Conservation (phyloP, 2,329 filamentous ascomycete genomes). For the Cladophialophora yegresii region DNA sequence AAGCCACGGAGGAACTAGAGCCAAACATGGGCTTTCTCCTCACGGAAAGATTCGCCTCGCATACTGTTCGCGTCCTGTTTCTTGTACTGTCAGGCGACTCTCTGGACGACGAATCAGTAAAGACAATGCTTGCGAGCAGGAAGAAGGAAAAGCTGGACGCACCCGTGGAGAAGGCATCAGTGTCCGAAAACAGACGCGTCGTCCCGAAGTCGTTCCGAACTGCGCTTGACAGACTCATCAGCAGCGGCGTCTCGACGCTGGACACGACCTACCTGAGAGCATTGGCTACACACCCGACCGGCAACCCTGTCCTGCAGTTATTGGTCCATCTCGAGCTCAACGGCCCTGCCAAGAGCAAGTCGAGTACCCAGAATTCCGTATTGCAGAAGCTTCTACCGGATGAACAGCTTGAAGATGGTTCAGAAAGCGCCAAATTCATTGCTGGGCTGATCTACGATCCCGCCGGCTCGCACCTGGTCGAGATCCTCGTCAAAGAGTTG, state of each 20-base stretch:
- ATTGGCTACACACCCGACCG: conserved; percentile 83
- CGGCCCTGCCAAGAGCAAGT: conserved; percentile 67
- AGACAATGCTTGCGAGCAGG: conserved; percentile 82
- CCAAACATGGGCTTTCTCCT: conserved; percentile 78
- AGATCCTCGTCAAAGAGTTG: conserved; percentile 76
- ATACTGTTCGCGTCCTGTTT: conserved; percentile 81
- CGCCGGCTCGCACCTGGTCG: conserved; percentile 84
- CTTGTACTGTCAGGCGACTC: conserved; percentile 82
- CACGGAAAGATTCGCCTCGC: conserved; percentile 86
- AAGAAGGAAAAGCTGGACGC: conserved; percentile 82
- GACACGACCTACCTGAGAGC: conserved; percentile 79
- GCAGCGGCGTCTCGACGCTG: conserved; percentile 71
- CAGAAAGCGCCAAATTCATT: conserved; percentile 76
- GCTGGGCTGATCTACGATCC: conserved; percentile 85
- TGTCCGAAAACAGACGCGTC: conserved; percentile 50
- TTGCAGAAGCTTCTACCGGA: conserved; percentile 78
- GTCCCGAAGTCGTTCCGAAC: conserved; percentile 78
- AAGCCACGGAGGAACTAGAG: conserved; percentile 84
- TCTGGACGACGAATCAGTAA: conserved; percentile 67
- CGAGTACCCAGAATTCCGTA: conserved; percentile 67
- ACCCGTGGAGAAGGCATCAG: conserved; percentile 54
- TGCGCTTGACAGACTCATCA: conserved; percentile 79
- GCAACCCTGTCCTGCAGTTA: conserved; percentile 90
- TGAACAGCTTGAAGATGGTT: conserved; percentile 70
- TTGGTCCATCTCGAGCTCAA: conserved; percentile 83